phyloP scores from a whole-genome alignment of 345 rosid genomes.

The Gossypium herbaceum region DNA sequence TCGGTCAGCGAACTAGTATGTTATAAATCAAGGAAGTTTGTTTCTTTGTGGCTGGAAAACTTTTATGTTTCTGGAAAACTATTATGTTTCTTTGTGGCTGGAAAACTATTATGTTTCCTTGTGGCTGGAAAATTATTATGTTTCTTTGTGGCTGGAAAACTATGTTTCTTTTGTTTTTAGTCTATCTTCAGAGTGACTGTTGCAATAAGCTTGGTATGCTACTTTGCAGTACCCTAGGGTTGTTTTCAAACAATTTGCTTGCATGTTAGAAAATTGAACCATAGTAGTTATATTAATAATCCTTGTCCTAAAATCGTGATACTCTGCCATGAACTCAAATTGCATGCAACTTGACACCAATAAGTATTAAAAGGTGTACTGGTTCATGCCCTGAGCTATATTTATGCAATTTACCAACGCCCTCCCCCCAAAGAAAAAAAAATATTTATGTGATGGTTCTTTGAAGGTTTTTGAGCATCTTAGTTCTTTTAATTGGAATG shows the following conservation, averaged over 20 bases:
- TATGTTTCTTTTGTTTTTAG: background rate
- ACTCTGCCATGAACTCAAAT: background rate
- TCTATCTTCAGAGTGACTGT: background rate
- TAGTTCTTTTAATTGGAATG: constrained; percentile 2
- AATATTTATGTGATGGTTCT: background rate
- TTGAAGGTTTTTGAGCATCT: background rate
- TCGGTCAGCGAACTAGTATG: constrained; percentile 12
- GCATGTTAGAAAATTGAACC: background rate
- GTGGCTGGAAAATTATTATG: background rate
- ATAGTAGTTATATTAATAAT: background rate
- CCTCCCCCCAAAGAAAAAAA: background rate
- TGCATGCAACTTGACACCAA: background rate
- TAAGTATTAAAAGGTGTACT: background rate
- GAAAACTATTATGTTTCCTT: background rate
- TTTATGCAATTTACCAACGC: background rate
- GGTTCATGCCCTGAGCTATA: background rate
- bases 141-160: background rate
- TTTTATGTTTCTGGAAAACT: background rate
- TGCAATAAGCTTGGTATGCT: constrained; percentile 7
- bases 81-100: background rate
- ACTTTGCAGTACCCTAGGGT: background rate
- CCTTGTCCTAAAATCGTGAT: background rate
- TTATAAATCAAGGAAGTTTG: constrained; percentile 1
- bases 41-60: constrained; percentile 1
- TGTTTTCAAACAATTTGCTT: background rate